These are phyloP conservation scores for Pseudognaphalium luteoalbum DNA, from an alignment of 129 eudicot species.

Conservation along the genomic window DNA sequence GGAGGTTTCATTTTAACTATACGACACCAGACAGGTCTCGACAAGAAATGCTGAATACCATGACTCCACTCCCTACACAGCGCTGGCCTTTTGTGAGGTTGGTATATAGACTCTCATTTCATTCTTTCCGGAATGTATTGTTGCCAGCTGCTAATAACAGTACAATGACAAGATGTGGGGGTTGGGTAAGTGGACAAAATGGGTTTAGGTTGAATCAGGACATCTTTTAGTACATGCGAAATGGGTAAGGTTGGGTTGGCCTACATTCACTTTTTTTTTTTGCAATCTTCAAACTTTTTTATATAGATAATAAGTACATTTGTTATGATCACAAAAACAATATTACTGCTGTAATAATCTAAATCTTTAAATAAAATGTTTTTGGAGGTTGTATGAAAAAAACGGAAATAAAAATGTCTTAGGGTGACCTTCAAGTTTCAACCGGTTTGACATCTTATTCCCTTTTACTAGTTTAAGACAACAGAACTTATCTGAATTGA, in stretches of 20 bases:
- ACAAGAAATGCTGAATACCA: slow-evolving; percentile 75
- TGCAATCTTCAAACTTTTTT: too few relatives aligned
- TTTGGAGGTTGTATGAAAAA: too few relatives aligned
- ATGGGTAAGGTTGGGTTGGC: neutral
- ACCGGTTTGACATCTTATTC: too few relatives aligned
- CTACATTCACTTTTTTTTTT: too few relatives aligned
- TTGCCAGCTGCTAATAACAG: neutral
- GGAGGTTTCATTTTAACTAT: slow-evolving; percentile 73
- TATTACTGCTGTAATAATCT: too few relatives aligned
- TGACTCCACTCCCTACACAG: slow-evolving; percentile 74
- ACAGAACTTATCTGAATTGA: neutral
- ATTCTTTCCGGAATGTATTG: neutral
- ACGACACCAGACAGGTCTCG: slow-evolving; percentile 87
- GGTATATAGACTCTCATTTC: slow-evolving; percentile 9
- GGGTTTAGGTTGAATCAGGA: neutral
- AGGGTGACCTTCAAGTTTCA: too few relatives aligned
- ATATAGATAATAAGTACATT: too few relatives aligned
- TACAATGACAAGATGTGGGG: neutral
- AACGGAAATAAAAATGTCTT: too few relatives aligned
- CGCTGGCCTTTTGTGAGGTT: slow-evolving; percentile 90
- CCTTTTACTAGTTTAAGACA: neutral
- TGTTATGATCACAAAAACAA: too few relatives aligned
- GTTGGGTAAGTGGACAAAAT: neutral
- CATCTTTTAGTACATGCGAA: neutral
- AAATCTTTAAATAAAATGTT: too few relatives aligned